These are phyloP conservation scores for Extremus antarcticus DNA, from an alignment of 495 filamentous ascomycete species.

Conservation along the genomic window DNA sequence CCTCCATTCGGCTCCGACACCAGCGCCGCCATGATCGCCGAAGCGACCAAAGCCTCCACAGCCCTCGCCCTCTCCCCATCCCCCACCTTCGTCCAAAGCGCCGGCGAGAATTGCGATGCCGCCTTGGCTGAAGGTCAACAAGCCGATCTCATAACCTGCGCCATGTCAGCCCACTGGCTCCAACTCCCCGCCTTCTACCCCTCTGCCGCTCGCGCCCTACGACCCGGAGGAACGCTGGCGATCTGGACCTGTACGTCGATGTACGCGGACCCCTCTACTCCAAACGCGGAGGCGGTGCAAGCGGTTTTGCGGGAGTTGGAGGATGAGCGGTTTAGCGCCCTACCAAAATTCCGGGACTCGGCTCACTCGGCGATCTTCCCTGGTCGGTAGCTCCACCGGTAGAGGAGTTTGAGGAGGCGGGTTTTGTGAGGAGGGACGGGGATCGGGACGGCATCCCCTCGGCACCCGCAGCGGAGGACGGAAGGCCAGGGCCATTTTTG, in stretches of 20 bases:
- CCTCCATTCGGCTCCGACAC: slow-evolving; percentile 44
- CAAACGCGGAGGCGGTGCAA: slow-evolving; percentile 4
- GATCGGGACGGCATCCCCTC: slow-evolving; percentile 24
- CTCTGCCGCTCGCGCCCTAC: slow-evolving; percentile 43
- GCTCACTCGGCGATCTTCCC: slow-evolving; percentile 1
- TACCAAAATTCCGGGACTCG: slow-evolving; percentile 4
- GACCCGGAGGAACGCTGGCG: slow-evolving; percentile 45
- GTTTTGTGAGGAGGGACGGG: slow-evolving; percentile 37
- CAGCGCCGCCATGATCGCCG: slow-evolving; percentile 42
- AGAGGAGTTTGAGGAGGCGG: slow-evolving; percentile 31
- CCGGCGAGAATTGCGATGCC: slow-evolving; percentile 1
- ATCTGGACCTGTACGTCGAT: slow-evolving; percentile 33
- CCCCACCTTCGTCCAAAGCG: neutral
- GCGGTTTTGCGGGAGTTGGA: slow-evolving; percentile 2
- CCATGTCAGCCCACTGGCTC: slow-evolving; percentile 46
- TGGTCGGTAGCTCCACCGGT: slow-evolving; percentile 21
- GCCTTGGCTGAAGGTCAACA: neutral
- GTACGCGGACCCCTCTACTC: slow-evolving; percentile 10
- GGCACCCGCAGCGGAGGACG: slow-evolving; percentile 6
- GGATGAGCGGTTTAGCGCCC: neutral
- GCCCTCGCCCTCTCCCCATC: neutral
- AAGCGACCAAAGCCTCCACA: slow-evolving; percentile 24
- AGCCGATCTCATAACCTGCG: slow-evolving; percentile 8
- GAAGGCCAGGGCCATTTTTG: slow-evolving; percentile 7
- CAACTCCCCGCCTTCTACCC: slow-evolving; percentile 51